phyloP scores from a whole-genome alignment of 345 rosid species.

The Corymbia maculata region DNA sequence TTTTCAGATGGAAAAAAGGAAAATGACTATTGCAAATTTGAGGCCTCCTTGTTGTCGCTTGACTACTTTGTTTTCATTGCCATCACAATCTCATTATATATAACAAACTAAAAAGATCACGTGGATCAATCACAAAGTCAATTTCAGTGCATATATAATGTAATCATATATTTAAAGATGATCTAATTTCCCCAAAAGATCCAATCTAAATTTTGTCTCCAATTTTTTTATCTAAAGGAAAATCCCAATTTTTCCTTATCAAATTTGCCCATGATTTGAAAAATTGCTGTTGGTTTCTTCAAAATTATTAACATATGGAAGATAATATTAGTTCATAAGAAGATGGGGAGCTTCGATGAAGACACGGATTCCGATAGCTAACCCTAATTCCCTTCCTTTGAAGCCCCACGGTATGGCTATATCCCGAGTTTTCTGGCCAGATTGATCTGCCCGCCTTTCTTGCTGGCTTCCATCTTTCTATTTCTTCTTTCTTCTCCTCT shows the following conservation, averaged over 20 bases:
- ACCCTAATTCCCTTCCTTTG: too few relatives aligned
- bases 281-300: fast-evolving
- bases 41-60: background rate
- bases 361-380: background rate
- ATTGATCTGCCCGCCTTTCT: too few relatives aligned
- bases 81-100: background rate
- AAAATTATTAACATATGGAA: background rate
- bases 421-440: too few relatives aligned
- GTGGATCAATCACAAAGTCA: background rate
- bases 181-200: background rate
- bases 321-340: background rate
- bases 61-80: background rate
- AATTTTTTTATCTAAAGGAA: background rate
- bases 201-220: background rate
- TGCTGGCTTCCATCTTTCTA: too few relatives aligned
- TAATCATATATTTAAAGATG: too few relatives aligned
- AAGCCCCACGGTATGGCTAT: too few relatives aligned
- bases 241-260: background rate
- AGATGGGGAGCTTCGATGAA: fast-evolving
- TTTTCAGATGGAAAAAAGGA: too few relatives aligned
- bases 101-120: background rate
- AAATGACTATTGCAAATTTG: background rate
- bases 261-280: background rate
- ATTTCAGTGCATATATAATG: too few relatives aligned
- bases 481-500: too few relatives aligned